Evolutionary conservation across 441 rosid genomes (phyloP).

Genomic region (Omphalea diandra): DNA sequence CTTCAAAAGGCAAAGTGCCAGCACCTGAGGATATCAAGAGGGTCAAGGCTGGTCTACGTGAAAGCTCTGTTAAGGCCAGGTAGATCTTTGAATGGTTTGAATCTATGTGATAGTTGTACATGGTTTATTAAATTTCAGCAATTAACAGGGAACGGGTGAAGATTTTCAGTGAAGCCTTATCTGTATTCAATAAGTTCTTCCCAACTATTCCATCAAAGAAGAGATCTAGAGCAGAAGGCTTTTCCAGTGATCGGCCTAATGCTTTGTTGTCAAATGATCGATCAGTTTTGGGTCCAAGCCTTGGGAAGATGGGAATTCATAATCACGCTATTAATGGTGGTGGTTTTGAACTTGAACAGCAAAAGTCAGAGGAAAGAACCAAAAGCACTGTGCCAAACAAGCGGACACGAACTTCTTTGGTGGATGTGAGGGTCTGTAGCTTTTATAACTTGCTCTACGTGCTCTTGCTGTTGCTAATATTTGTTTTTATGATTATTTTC

Average conservation of each 20-base stretch:
- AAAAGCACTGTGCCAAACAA: slow-evolving; percentile 73
- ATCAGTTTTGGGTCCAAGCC: slow-evolving; percentile 52
- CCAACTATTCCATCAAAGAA: slow-evolving; percentile 81
- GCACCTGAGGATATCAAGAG: slow-evolving; percentile 85
- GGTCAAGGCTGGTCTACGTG: slow-evolving; percentile 63
- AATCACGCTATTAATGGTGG: slow-evolving; percentile 48
- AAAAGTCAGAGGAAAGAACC: slow-evolving; percentile 68
- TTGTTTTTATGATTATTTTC: slow-evolving; percentile 10
- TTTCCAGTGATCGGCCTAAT: slow-evolving; percentile 55
- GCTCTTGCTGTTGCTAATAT: background rate
- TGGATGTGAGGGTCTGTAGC: slow-evolving; percentile 64
- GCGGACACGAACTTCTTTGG: slow-evolving; percentile 92
- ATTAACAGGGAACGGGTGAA: slow-evolving; percentile 83
- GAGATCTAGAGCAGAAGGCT: slow-evolving; percentile 81
- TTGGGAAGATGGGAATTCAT: slow-evolving; percentile 74
- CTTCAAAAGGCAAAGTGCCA: slow-evolving; percentile 63
- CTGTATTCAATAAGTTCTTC: slow-evolving; percentile 76
- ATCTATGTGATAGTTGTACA: slow-evolving; percentile 18
- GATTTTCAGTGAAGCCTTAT: slow-evolving; percentile 77
- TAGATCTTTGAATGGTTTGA: slow-evolving; percentile 38
- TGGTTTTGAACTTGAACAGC: slow-evolving; percentile 76
- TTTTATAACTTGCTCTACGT: slow-evolving; percentile 19
- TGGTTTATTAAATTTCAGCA: slow-evolving; percentile 33
- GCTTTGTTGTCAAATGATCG: slow-evolving; percentile 57
- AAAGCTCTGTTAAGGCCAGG: slow-evolving; percentile 80